phyloP scores from a whole-genome alignment of 1,284 basidiomycete species.

The Trichosporon inkin region DNA sequence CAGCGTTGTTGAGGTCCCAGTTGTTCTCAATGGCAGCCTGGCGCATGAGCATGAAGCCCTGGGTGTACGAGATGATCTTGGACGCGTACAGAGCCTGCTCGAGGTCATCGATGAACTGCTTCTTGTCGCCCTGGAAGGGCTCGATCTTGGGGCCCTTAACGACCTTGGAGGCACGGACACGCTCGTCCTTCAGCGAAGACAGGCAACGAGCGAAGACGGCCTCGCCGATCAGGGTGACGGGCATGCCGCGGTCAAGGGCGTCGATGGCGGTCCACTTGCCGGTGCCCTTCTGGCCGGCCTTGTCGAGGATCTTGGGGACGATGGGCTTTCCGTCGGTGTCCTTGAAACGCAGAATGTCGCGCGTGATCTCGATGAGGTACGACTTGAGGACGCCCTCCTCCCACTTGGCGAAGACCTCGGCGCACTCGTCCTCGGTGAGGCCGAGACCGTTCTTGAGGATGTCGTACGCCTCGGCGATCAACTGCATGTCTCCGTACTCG shows the following conservation, averaged over 20 bases:
- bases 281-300: conserved; percentile 98
- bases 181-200: conserved; percentile 97
- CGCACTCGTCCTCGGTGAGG: conserved; percentile 76
- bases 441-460: conserved; percentile 96
- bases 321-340: conserved; percentile 84
- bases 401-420: conserved; percentile 84
- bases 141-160: conserved; percentile 86
- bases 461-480: conserved; percentile 97
- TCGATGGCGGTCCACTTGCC: conserved; percentile 99
- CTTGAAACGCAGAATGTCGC: conserved; percentile 92
- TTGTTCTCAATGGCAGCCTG: conserved; percentile 91
- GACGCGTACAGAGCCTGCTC: conserved; percentile 99
- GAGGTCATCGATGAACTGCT: conserved; percentile 93
- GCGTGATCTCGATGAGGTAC: conserved; percentile 97
- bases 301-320: conserved; percentile 88
- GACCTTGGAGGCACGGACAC: conserved; percentile 83
- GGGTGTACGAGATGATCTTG: conserved; percentile 98
- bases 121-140: conserved; percentile 94
- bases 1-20: conserved; percentile 67
- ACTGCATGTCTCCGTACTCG: conserved; percentile 99
- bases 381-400: conserved; percentile 99
- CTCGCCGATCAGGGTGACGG: conserved; percentile 97
- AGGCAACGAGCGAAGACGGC: conserved; percentile 98
- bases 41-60: conserved; percentile 99
- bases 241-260: conserved; percentile 90